A percentile compares a stretch with the other conserved stretches of the same genome.
phyloP scores from a whole-genome alignment of 179 eudicot species.

The Patellifolia procumbens region DNA sequence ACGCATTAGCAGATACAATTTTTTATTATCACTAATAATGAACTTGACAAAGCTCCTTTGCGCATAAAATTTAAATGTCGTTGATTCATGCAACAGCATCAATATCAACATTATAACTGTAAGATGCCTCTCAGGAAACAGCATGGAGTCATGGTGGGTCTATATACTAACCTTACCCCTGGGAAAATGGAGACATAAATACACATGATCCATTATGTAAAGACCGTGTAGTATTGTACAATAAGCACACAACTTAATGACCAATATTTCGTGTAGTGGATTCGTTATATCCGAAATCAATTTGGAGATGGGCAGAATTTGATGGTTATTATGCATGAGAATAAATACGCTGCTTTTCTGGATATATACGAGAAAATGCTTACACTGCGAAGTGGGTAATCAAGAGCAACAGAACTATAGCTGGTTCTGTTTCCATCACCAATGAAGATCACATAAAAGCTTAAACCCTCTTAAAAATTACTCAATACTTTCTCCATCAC shows the following conservation, averaged over 20 bases:
- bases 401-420: not conserved
- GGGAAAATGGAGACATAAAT: not conserved
- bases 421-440: not conserved
- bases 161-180: not conserved
- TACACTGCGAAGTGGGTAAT: not conserved
- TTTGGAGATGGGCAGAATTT: not conserved
- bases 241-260: not conserved
- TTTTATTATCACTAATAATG: not conserved
- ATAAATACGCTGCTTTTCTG: not conserved
- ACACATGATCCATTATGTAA: not conserved
- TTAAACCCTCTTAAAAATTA: not conserved
- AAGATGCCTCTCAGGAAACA: not conserved
- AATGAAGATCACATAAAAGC: not conserved
- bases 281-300: not conserved
- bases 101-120: not conserved
- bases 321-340: not conserved
- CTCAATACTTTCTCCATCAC: not conserved
- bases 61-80: not conserved
- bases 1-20: not conserved
- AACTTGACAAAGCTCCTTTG: too few species aligned
- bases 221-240: not conserved
- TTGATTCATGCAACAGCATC: not conserved
- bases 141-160: not conserved
- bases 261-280: not conserved
- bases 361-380: not conserved